phyloP scores from a whole-genome alignment of 2,329 filamentous ascomycete genomes.

The Calonectria ilicicola region DNA sequence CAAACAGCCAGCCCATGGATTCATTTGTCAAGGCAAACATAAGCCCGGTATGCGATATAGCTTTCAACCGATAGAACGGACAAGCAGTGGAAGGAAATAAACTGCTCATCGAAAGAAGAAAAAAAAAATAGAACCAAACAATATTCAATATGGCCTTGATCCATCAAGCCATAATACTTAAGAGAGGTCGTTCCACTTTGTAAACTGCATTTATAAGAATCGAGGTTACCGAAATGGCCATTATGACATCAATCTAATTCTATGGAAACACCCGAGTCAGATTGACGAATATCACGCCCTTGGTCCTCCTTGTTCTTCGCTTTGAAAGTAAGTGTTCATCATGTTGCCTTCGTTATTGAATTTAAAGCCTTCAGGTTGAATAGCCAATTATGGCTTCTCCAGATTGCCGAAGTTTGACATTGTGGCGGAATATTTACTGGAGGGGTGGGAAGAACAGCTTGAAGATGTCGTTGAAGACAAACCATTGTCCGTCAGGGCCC shows the following conservation, averaged over 20 bases:
- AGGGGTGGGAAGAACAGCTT: conserved; percentile 75
- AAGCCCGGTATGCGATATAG: too few species aligned
- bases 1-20: too few species aligned
- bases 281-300: conserved; percentile 4
- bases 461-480: conserved; percentile 95
- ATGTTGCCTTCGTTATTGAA: conserved; percentile 19
- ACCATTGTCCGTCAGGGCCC: conserved; percentile 78
- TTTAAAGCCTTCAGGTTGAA: conserved; percentile 26
- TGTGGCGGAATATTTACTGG: conserved; percentile 48
- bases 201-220: not conserved
- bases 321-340: conserved; percentile 41
- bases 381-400: conserved; percentile 14
- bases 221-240: not conserved
- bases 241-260: not conserved
- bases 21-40: too few species aligned
- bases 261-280: not conserved
- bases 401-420: not conserved
- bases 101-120: not conserved
- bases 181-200: not conserved
- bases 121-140: not conserved
- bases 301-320: conserved; percentile 23
- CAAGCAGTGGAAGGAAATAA: too few species aligned
- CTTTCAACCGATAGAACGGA: too few species aligned
- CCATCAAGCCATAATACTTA: not conserved
- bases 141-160: not conserved